These are phyloP conservation scores for Alternaria alternata DNA, from an alignment of 2,329 filamentous ascomycete species.

Conservation along the genomic window DNA sequence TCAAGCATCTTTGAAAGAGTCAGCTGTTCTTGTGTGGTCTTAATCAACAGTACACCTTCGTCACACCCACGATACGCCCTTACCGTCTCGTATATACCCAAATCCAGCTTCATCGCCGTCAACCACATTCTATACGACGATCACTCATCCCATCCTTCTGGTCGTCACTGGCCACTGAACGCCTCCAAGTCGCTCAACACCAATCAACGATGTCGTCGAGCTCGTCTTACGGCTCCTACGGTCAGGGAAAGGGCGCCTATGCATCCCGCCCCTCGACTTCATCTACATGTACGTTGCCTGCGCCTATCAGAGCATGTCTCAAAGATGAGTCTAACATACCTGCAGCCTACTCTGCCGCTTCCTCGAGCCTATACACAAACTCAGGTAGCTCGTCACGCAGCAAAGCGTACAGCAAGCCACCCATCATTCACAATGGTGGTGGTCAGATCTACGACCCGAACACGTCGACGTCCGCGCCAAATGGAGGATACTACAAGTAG, in stretches of 20 bases:
- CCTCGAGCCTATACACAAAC: conserved; percentile 38
- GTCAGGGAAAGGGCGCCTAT: conserved; percentile 34
- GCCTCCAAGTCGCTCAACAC: conserved; percentile 23
- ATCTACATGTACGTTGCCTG: conserved; percentile 33
- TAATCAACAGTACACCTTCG: conserved; percentile 22
- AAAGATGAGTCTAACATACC: conserved; percentile 12
- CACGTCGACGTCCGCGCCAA: conserved; percentile 37
- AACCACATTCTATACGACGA: not conserved
- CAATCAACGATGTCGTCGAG: conserved; percentile 37
- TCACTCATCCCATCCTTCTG: conserved; percentile 14
- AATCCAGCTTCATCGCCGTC: conserved; percentile 22
- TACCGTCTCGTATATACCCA: conserved; percentile 17
- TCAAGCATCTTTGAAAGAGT: conserved; percentile 11
- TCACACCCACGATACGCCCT: conserved; percentile 3
- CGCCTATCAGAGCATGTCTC: not conserved
- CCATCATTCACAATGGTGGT: conserved; percentile 41
- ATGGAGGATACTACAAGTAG: conserved; percentile 43
- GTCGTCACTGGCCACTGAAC: conserved; percentile 18
- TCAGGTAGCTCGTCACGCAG: conserved; percentile 32
- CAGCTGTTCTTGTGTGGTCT: conserved; percentile 21
- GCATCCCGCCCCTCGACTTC: conserved; percentile 36
- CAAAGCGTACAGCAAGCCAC: conserved; percentile 41
- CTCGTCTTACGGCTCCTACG: conserved; percentile 35
- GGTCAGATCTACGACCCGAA: conserved; percentile 41
- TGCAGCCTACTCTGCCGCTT: conserved; percentile 27